Base-by-base conservation (phyloP, 2,329 filamentous ascomycete species). In the Nothophaeocryptopus gaeumannii region DNA sequence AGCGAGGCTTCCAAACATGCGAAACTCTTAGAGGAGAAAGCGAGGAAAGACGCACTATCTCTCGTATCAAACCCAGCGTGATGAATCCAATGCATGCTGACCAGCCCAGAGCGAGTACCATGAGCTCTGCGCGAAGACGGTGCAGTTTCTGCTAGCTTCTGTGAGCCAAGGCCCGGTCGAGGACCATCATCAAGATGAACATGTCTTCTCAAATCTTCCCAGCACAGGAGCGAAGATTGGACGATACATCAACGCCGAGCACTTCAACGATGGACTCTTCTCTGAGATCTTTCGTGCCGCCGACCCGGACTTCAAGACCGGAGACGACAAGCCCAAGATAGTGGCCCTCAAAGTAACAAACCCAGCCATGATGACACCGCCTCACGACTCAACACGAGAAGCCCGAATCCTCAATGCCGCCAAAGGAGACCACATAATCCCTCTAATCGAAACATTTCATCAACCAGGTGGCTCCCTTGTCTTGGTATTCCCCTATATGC, bases 281-380 rank as follows among this genome's bases (percentile, higher is more conserved):
- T 93, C 92, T 13, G 82, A 85, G 47, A 83, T 99, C 43, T 97
- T 91, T 72, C 85, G 85, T 60, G 83, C 83, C 35, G 72, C 74
- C 13, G 67, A 71, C 14, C 68, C 67, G 13, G 63, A 69, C 12
- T 20, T 46, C 5, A 14, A 37, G 3, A n/a, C 39, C 8, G 36
- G 38, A 9, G 33, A 31, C 30, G 40, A 41, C 31, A 53, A 48
- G 10, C 46, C 63, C 43, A 42, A 58, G 32, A 20, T 80, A 9
- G 76, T 85, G 5, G 93, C 92, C 2, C 74, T 99, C 41, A 99
- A 99, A 67, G 83, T 96, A 51, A 95, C 93, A 32, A 83, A 82
- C 26, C 84, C 88, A 30, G 84, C 84, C 33, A 76, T 79, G 46
- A 83, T 86, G 71, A 78, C 84, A 33, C 83, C 87, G 51, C 93